Conservation (phyloP, 2,329 filamentous ascomycete species). For the Capronia epimyces region DNA sequence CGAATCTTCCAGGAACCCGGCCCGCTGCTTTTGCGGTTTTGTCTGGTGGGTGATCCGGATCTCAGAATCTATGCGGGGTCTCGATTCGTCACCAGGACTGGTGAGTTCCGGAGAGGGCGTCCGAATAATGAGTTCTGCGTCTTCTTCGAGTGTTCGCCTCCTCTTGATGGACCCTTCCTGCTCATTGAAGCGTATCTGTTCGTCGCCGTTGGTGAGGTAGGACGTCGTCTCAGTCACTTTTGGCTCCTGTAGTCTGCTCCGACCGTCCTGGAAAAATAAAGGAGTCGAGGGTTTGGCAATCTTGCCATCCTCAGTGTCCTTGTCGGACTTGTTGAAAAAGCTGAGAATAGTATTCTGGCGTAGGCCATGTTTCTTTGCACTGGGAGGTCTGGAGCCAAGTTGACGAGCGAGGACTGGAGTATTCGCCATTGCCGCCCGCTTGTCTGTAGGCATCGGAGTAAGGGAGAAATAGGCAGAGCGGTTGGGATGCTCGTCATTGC, state of each 20-base stretch:
- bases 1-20: constrained; percentile 34
- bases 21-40: constrained; percentile 20
- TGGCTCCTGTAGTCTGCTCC: background rate
- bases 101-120: constrained; percentile 21
- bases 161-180: constrained; percentile 37
- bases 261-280: constrained; percentile 35
- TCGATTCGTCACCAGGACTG: background rate
- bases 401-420: constrained; percentile 19
- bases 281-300: constrained; percentile 29
- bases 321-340: constrained; percentile 50
- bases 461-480: constrained; percentile 14
- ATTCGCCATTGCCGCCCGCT: constrained; percentile 11
- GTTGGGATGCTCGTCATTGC: background rate
- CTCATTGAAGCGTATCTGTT: constrained; percentile 40
- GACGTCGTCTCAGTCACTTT: background rate
- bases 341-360: constrained; percentile 49
- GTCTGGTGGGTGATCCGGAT: background rate
- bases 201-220: constrained; percentile 1
- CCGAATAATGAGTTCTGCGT: constrained; percentile 10
- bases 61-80: background rate
- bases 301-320: constrained; percentile 27
- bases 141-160: constrained; percentile 34
- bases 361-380: constrained; percentile 14
- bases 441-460: background rate
- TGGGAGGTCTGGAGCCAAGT: constrained; percentile 16